Base-by-base conservation (phyloP, 1,284 basidiomycete genomes). In the Cryptococcus floricola region DNA sequence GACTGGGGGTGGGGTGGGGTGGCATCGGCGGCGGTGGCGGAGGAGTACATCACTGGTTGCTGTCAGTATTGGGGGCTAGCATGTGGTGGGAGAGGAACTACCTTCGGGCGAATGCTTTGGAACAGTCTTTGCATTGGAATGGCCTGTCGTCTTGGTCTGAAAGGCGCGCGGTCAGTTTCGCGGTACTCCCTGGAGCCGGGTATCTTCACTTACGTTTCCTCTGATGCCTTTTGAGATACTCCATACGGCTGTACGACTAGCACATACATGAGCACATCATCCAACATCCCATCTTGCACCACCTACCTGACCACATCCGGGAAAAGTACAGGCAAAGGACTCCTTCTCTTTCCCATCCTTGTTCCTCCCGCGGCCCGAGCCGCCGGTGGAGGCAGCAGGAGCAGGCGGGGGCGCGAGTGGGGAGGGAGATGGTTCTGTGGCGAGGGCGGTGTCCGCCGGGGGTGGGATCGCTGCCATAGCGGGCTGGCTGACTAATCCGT, bases 81-180 rank as follows among this genome's bases (percentile, higher is more conserved):
- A 23, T 23, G 23, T 23, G 23, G 23, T 23, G 23, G 23, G 49
- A 37, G 28, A 39, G 23, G 23, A 27, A 39, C 7, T 31, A 76
- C 76, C 76, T 78, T 63, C 77, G 51, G 18, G 75, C 77, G 53
- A 78, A 78, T 9, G 75, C 70, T 56, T 78, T 78, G 13, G 69
- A 59, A 57, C 77, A 78, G 52, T 76, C 72, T 55, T 70, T 72
- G 54, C 77, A 78, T 39, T 67, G 67, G 61, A 78, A 78, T 2
- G 77, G 77, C 38, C 75, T 65, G 28, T 71, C 73, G 49, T 77
- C 74, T 61, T 75, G 70, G 48, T 78, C 77, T 78, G 56, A 31
- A 19, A 42, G 19, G 19, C 37, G 39, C 41, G 34, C 16, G 37
- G 38, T 49, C 48, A 37, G 31, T 49, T 37, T 27, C 13, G 23